A percentile compares a stretch with the other conserved stretches of the same genome.
These are phyloP conservation scores for Rubroshorea leprosula DNA, from an alignment of 345 rosid species.

Conservation along the genomic window DNA sequence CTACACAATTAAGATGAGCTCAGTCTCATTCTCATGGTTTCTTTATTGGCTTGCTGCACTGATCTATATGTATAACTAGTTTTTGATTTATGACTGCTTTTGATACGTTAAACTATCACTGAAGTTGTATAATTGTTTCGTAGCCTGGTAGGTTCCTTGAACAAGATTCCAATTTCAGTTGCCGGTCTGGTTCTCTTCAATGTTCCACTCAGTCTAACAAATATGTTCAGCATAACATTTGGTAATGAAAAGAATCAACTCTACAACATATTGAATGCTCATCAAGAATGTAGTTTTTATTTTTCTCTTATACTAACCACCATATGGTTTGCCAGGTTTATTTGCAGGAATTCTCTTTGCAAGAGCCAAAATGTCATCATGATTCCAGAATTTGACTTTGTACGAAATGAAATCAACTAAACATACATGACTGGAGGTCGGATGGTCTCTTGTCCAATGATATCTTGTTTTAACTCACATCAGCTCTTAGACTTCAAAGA, in stretches of 20 bases:
- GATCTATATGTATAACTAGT: background rate
- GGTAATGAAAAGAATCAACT: slow-evolving; percentile 39
- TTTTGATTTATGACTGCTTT: background rate
- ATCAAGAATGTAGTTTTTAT: background rate
- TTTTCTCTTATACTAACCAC: background rate
- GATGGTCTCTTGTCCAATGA: background rate
- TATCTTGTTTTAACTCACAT: too few relatives aligned
- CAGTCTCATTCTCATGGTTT: background rate
- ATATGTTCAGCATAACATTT: slow-evolving; percentile 71
- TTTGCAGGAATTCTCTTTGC: slow-evolving; percentile 83
- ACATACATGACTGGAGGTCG: background rate
- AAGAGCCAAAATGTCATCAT: slow-evolving; percentile 73
- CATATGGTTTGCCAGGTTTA: slow-evolving; percentile 51
- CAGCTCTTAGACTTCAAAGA: background rate
- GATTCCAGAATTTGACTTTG: slow-evolving; percentile 18
- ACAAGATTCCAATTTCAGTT: slow-evolving; percentile 85
- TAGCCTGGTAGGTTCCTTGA: slow-evolving; percentile 86
- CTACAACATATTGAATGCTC: background rate
- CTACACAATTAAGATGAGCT: too few relatives aligned
- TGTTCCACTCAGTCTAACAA: slow-evolving; percentile 71
- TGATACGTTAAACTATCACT: background rate
- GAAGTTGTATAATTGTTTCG: slow-evolving; percentile 7
- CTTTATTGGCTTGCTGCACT: background rate
- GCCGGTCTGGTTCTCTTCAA: slow-evolving; percentile 72
- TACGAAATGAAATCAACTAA: slow-evolving; percentile 1